Conservation (phyloP, 805 yeast genomes). For the Monosporozyma unispora region DNA sequence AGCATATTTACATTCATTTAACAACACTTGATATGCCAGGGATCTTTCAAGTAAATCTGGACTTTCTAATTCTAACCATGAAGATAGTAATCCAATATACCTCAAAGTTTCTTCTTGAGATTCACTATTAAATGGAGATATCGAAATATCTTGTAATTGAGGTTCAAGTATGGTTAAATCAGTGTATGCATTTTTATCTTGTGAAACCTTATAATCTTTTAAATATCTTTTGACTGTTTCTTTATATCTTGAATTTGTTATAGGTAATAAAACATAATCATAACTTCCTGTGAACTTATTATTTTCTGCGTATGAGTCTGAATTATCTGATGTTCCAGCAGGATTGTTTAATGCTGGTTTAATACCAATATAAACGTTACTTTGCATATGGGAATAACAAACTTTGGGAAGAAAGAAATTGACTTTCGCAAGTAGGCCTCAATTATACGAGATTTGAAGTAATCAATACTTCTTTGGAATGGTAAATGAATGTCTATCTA, state of each 20-base stretch:
- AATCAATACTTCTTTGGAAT: not conserved
- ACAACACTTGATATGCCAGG: constrained; percentile 48
- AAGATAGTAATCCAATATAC: constrained; percentile 49
- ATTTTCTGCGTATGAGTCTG: not conserved
- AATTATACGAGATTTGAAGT: not conserved
- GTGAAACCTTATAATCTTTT: not conserved
- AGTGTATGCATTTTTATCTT: not conserved
- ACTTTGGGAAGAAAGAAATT: too few species aligned
- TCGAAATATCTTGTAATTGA: constrained; percentile 27
- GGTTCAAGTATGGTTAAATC: constrained; percentile 23
- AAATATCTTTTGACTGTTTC: constrained; percentile 30
- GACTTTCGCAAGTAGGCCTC: not conserved
- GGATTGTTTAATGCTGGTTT: constrained; percentile 19
- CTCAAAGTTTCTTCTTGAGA: constrained; percentile 10
- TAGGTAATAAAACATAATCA: constrained; percentile 44
- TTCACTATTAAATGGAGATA: constrained; percentile 21
- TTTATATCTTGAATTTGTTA: constrained; percentile 44
- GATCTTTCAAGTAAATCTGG: constrained; percentile 40
- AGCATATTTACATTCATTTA: constrained; percentile 51
- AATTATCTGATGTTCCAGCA: constrained; percentile 1
- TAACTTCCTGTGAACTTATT: constrained; percentile 22
- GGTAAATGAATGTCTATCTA: not conserved
- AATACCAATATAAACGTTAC: constrained; percentile 37
- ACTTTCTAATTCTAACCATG: constrained; percentile 65
- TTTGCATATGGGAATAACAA: constrained; percentile 13